phyloP scores from a whole-genome alignment of 129 eudicot species.

The Helianthus tuberosus region DNA sequence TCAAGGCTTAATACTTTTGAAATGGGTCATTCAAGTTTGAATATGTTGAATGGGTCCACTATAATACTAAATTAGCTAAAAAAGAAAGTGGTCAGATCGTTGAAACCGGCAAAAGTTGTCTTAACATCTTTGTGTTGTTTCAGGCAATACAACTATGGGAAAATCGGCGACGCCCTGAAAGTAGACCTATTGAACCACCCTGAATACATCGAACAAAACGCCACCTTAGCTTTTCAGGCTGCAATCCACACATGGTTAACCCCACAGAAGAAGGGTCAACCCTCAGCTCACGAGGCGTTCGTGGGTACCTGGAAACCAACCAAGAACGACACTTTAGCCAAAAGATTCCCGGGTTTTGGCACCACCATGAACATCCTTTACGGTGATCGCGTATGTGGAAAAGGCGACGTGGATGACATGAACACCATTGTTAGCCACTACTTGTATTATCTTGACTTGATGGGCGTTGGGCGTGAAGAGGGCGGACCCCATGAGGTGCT shows the following conservation, averaged over 20 bases:
- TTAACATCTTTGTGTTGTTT: not conserved
- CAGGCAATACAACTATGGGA: constrained; percentile 94
- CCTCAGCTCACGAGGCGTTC: constrained; percentile 86
- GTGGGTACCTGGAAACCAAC: constrained; percentile 96
- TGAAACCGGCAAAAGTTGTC: not conserved
- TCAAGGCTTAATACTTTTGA: too few relatives aligned
- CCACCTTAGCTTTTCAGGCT: constrained; percentile 90
- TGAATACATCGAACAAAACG: constrained; percentile 91
- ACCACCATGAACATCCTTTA: constrained; percentile 83
- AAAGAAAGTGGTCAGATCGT: not conserved
- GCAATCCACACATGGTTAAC: constrained; percentile 94
- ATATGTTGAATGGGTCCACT: not conserved
- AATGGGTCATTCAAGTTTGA: too few relatives aligned
- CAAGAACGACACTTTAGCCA: constrained; percentile 79
- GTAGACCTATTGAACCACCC: constrained; percentile 86
- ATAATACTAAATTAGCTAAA: not conserved
- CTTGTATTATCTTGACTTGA: constrained; percentile 74
- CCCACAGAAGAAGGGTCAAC: constrained; percentile 72
- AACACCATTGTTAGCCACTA: constrained; percentile 74
- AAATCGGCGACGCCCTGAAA: constrained; percentile 74
- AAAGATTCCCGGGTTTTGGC: constrained; percentile 85
- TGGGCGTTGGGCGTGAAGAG: constrained; percentile 87
- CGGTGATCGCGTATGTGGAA: constrained; percentile 78
- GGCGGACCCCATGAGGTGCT: constrained; percentile 79
- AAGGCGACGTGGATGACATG: constrained; percentile 82